A percentile compares a stretch with the other conserved stretches of the same genome.
Evolutionary conservation across 2,329 filamentous ascomycete genomes (phyloP).

Genomic region (Scopulariopsis brevicaulis): DNA sequence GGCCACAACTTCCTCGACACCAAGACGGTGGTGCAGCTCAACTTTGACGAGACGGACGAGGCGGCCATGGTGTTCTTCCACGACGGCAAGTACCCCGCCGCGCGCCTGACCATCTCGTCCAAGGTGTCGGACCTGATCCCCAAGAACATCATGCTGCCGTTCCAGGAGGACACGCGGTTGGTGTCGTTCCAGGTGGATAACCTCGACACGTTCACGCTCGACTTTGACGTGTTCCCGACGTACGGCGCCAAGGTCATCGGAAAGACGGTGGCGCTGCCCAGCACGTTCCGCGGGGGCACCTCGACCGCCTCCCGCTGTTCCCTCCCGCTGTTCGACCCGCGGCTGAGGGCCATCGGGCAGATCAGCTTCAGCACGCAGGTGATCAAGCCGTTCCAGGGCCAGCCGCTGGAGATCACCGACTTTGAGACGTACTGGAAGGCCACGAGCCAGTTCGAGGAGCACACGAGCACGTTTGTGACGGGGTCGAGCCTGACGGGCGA

Average conservation of each 20-base stretch:
- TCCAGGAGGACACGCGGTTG: slow-evolving; percentile 89
- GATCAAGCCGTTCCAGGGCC: slow-evolving; percentile 89
- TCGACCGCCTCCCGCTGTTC: slow-evolving; percentile 73
- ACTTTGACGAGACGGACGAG: slow-evolving; percentile 68
- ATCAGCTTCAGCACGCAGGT: slow-evolving; percentile 92
- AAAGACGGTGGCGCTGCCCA: slow-evolving; percentile 83
- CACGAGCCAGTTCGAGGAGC: slow-evolving; percentile 78
- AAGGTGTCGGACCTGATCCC: slow-evolving; percentile 94
- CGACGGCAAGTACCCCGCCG: slow-evolving; percentile 90
- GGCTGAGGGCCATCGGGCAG: slow-evolving; percentile 82
- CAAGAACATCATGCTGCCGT: slow-evolving; percentile 87
- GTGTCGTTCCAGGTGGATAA: slow-evolving; percentile 96
- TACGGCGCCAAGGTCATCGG: slow-evolving; percentile 97
- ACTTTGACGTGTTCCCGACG: slow-evolving; percentile 95
- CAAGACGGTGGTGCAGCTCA: slow-evolving; percentile 90
- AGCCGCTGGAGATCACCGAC: slow-evolving; percentile 90
- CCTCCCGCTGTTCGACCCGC: slow-evolving; percentile 83
- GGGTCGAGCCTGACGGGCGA: slow-evolving; percentile 94
- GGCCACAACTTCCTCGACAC: slow-evolving; percentile 98
- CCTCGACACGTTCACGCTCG: slow-evolving; percentile 81
- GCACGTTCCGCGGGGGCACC: slow-evolving; percentile 65
- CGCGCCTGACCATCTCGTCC: slow-evolving; percentile 89
- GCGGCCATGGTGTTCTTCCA: slow-evolving; percentile 89
- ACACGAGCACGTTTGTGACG: slow-evolving; percentile 78
- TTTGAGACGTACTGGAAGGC: slow-evolving; percentile 99